Evolutionary conservation across 2,329 filamentous ascomycete genomes (phyloP).

Genomic region (Fusarium sp.): DNA sequence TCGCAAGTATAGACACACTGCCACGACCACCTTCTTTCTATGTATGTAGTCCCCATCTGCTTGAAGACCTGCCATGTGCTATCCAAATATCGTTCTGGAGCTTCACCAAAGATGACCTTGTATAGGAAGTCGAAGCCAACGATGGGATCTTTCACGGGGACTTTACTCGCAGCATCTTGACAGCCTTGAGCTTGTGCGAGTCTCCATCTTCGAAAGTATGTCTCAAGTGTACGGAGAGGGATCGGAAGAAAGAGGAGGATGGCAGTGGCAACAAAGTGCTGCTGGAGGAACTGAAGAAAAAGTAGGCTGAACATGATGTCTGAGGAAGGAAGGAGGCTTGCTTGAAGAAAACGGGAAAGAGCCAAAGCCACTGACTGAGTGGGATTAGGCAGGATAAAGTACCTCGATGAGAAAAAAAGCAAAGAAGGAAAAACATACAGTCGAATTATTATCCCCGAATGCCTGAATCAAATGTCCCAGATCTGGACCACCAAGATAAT

Average conservation of each 20-base stretch:
- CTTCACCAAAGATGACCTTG: slow-evolving; percentile 43
- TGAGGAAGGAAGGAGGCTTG: slow-evolving; percentile 17
- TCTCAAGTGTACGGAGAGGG: slow-evolving; percentile 25
- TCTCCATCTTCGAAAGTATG: slow-evolving; percentile 23
- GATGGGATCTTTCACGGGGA: slow-evolving; percentile 47
- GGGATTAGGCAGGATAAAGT: slow-evolving; percentile 38
- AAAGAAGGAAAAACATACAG: background rate
- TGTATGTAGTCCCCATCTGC: slow-evolving; percentile 49
- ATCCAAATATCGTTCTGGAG: slow-evolving; percentile 46
- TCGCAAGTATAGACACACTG: slow-evolving; percentile 55
- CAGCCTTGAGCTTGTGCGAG: slow-evolving; percentile 42
- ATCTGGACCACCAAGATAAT: slow-evolving; percentile 30
- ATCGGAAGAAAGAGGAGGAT: slow-evolving; percentile 36
- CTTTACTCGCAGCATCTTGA: slow-evolving; percentile 36
- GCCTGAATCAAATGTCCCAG: slow-evolving; percentile 45
- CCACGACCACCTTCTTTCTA: slow-evolving; percentile 49
- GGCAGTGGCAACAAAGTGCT: slow-evolving; percentile 32
- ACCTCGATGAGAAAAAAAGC: background rate
- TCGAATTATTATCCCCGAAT: slow-evolving; percentile 40
- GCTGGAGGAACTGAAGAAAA: slow-evolving; percentile 26
- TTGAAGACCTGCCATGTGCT: slow-evolving; percentile 44
- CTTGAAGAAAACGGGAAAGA: background rate
- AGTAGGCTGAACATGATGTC: slow-evolving; percentile 34
- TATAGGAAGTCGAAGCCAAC: slow-evolving; percentile 53
- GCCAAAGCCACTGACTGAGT: slow-evolving; percentile 10